phyloP scores from a whole-genome alignment of 1,284 basidiomycete species.

The Rhodotorula sp. region DNA sequence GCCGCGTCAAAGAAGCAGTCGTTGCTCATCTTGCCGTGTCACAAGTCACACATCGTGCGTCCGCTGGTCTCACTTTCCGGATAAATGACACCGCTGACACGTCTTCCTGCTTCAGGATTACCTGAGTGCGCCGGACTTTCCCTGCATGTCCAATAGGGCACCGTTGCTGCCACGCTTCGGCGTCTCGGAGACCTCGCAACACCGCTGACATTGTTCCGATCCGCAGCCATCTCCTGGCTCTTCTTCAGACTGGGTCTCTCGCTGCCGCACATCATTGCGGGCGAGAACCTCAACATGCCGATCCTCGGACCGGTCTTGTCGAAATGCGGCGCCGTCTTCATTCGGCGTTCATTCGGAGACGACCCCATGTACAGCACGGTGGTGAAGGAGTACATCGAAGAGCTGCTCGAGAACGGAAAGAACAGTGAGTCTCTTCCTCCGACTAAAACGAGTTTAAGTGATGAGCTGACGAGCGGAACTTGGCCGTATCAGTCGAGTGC shows the following conservation, averaged over 20 bases:
- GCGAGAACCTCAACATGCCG: slow-evolving; percentile 47
- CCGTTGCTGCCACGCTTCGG: too few relatives aligned
- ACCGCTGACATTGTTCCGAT: not conserved
- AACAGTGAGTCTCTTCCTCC: slow-evolving; percentile 38
- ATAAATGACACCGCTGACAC: not conserved
- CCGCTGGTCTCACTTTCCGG: too few relatives aligned
- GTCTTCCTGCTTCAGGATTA: slow-evolving; percentile 14
- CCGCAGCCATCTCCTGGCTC: slow-evolving; percentile 33
- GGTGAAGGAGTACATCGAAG: slow-evolving; percentile 50
- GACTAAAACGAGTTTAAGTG: too few relatives aligned
- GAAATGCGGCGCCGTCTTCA: slow-evolving; percentile 50
- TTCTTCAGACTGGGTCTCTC: slow-evolving; percentile 49
- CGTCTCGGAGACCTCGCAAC: too few relatives aligned
- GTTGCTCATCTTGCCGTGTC: slow-evolving; percentile 50
- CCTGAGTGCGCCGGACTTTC: slow-evolving; percentile 9
- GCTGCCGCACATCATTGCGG: slow-evolving; percentile 50
- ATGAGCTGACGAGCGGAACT: not conserved
- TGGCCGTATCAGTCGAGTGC: slow-evolving; percentile 23
- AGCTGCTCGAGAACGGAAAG: slow-evolving; percentile 46
- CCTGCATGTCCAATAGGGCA: not conserved
- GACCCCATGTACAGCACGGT: slow-evolving; percentile 49
- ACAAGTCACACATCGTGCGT: slow-evolving; percentile 49
- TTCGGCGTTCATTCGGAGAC: slow-evolving; percentile 48
- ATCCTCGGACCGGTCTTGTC: slow-evolving; percentile 48
- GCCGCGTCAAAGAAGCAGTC: slow-evolving; percentile 48